A percentile compares a stretch with the other conserved stretches of the same genome.
Conservation (phyloP, 352 stramenopile genomes). For the Thalassiosira mediterranea region DNA sequence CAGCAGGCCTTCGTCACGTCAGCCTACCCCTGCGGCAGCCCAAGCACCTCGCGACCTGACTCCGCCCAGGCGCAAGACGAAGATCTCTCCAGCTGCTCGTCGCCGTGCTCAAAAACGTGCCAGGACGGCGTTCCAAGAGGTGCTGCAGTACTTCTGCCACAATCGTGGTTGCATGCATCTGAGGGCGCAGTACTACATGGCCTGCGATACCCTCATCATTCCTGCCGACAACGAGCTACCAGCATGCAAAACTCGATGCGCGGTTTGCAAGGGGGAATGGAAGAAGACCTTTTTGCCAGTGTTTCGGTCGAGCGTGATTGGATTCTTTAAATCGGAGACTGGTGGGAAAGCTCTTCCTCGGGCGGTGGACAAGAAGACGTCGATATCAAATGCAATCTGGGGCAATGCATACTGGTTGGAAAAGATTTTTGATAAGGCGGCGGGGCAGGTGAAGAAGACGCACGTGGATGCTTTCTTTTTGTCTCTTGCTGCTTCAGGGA, state of each 20-base stretch:
- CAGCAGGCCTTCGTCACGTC: too few species aligned
- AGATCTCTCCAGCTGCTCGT: not conserved
- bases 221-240: not conserved
- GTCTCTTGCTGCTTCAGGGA: constrained; percentile 1
- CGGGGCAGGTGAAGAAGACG: not conserved
- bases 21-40: too few species aligned
- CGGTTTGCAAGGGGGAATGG: constrained; percentile 4
- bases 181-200: not conserved
- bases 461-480: constrained; percentile 6
- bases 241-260: not conserved
- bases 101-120: not conserved
- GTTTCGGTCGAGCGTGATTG: not conserved
- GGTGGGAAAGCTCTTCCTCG: not conserved
- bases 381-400: not conserved
- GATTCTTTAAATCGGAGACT: not conserved
- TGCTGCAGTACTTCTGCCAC: not conserved
- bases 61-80: too few species aligned
- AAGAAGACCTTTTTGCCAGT: not conserved
- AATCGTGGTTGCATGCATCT: not conserved
- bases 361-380: not conserved
- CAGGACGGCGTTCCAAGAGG: not conserved
- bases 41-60: too few species aligned
- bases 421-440: constrained; percentile 6
- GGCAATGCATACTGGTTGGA: constrained; percentile 5
- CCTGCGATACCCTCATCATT: not conserved